Conservation (phyloP, 371 early-diverging fungal genomes). For the Mucor circinelloides region DNA sequence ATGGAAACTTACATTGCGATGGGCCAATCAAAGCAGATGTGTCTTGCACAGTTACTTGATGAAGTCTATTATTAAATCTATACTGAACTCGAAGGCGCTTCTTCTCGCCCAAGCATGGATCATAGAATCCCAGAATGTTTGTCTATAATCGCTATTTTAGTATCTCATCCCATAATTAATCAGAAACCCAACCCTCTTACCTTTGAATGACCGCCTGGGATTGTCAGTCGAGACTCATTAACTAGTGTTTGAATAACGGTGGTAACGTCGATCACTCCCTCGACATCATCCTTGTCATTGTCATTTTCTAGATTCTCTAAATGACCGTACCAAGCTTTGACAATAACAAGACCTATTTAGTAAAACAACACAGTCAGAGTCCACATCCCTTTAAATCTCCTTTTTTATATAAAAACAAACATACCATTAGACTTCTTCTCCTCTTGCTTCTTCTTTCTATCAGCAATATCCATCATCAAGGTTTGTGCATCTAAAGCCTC, state of each 20-base stretch:
- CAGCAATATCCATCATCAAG: conserved; percentile 71
- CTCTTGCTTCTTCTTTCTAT: conserved; percentile 71
- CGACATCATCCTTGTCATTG: conserved; percentile 33
- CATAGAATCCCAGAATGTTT: conserved; percentile 92
- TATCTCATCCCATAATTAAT: background rate
- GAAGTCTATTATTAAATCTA: conserved; percentile 80
- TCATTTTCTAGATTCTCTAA: conserved; percentile 48
- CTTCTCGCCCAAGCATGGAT: conserved; percentile 89
- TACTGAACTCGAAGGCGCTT: conserved; percentile 87
- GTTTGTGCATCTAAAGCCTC: conserved; percentile 81
- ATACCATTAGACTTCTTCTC: conserved; percentile 63
- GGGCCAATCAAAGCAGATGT: conserved; percentile 81
- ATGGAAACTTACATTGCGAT: conserved; percentile 63
- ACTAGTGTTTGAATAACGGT: conserved; percentile 85
- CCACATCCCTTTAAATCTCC: background rate
- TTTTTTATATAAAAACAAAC: background rate
- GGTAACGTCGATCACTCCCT: conserved; percentile 81
- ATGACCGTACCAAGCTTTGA: conserved; percentile 88
- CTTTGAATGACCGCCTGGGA: conserved; percentile 89
- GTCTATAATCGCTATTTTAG: conserved; percentile 48
- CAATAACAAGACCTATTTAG: conserved; percentile 75
- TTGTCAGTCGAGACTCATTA: conserved; percentile 80
- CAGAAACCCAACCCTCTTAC: conserved; percentile 36
- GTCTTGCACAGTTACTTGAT: conserved; percentile 84
- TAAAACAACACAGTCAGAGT: background rate